Base-by-base conservation (phyloP, 2,329 filamentous ascomycete genomes). In the Ciborinia camelliae region DNA sequence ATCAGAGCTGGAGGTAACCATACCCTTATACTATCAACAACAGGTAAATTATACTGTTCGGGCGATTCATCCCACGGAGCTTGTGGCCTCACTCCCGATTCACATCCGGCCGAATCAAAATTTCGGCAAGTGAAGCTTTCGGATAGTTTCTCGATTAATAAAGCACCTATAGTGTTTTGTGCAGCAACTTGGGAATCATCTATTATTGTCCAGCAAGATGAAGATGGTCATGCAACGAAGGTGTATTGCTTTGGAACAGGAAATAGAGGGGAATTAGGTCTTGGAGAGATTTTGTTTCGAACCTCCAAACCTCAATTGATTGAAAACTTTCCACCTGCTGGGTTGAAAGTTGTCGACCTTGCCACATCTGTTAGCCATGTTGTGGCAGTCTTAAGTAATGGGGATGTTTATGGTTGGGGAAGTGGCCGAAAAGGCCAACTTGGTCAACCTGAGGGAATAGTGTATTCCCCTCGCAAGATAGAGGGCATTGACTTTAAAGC, bases 361-460 rank as follows among this genome's bases (percentile, higher is more conserved):
- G 80, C 88, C 2, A 89, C 90, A 14, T 86, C 90, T 39, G 90
- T 96, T 81, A 86, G 86, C 28, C 95, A 99, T 74, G 86, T 87
- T 0, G 84, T 96, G 20, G 86, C 80, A 1, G 84, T 97, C 0
- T 77, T 96, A 4, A 84, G 83, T 51, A 89, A 90, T 73, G 94
- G 93, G 0, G 82, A 90, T 20, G 87, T 88, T 1, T 96, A 90
- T 74, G 93, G 92, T 2, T 98, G 94, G 94, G 95, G 95, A 0
- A 91, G 87, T 71, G 89, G 90, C 18, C 84, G 92, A 30, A 95
- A 97, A 74, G 91, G 91, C 0, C 94, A 99, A 75, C 78, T 96
- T 0, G 93, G 92, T 0, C 76, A 79, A 50, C 82, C 83, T 0
- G 77, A 78, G 35, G 79, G 78, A 7, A 74, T 87, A 35, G 74